phyloP scores from a whole-genome alignment of 2,329 filamentous ascomycete genomes.

The Conoideocrella luteorostrata region DNA sequence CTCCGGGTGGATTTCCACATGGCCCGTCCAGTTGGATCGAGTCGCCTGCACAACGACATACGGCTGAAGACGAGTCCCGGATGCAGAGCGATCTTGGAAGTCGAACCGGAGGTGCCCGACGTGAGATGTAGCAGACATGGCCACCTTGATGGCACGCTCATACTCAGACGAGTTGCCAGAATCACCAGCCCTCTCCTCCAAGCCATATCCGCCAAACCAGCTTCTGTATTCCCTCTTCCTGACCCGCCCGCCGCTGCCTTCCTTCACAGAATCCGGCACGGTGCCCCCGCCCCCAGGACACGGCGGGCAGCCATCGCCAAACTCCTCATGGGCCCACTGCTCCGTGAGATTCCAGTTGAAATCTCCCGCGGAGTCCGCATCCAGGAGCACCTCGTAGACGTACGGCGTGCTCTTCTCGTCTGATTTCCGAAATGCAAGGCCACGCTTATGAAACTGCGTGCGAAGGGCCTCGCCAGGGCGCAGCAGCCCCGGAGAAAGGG shows the following conservation, averaged over 20 bases:
- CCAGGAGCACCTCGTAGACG: conserved; percentile 37
- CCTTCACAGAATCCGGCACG: conserved; percentile 14
- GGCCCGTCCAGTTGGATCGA: conserved; percentile 39
- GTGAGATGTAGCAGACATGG: conserved; percentile 37
- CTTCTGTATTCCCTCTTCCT: conserved; percentile 5
- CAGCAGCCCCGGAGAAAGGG: conserved; percentile 31
- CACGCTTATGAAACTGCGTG: conserved; percentile 33
- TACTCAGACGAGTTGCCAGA: conserved; percentile 7
- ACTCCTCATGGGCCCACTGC: conserved; percentile 22
- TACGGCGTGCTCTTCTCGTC: conserved; percentile 38
- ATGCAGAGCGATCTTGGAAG: conserved; percentile 18
- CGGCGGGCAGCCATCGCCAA: conserved; percentile 32
- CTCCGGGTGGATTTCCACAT: conserved; percentile 29
- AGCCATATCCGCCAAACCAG: conserved; percentile 7
- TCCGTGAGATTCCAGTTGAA: conserved; percentile 30
- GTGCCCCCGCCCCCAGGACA: conserved; percentile 21
- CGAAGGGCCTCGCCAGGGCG: conserved; percentile 17
- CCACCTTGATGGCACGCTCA: conserved; percentile 19
- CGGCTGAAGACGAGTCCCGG: conserved; percentile 15
- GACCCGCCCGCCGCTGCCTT: conserved; percentile 34
- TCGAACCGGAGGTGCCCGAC: conserved; percentile 35
- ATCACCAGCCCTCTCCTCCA: conserved; percentile 14
- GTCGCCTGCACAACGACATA: conserved; percentile 38
- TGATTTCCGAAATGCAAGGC: conserved; percentile 33
- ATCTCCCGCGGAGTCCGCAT: conserved; percentile 27